phyloP scores from a whole-genome alignment of 129 eudicot genomes.

The Kitagawia praeruptora region DNA sequence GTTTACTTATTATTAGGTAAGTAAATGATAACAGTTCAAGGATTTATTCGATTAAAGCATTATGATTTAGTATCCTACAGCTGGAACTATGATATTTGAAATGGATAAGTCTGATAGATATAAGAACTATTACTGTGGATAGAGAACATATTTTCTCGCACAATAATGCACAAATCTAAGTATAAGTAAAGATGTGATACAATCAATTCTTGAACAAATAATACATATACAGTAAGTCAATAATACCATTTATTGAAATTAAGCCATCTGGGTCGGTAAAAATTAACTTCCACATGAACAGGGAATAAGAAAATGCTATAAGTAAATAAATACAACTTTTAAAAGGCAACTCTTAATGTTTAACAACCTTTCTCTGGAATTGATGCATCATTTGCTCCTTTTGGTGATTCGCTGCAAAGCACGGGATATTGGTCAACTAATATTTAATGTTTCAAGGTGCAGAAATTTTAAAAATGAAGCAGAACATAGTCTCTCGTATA shows the following conservation, averaged over 20 bases:
- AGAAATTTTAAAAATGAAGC: not conserved
- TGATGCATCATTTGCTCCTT: conserved; percentile 98
- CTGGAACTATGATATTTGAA: not conserved
- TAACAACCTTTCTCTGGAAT: conserved; percentile 90
- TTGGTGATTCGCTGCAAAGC: conserved; percentile 89
- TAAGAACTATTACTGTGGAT: not conserved
- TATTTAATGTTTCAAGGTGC: not conserved
- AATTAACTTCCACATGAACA: not conserved
- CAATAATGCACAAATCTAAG: not conserved
- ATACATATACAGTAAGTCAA: not conserved
- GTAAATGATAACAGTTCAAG: not conserved
- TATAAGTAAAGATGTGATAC: not conserved
- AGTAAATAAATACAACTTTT: not conserved
- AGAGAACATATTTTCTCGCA: not conserved
- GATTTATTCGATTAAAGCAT: too few relatives aligned
- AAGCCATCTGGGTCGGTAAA: not conserved
- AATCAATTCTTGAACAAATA: not conserved
- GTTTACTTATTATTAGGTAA: not conserved
- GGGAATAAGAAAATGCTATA: not conserved
- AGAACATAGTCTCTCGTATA: not conserved
- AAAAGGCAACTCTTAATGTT: not conserved
- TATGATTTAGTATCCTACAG: not conserved
- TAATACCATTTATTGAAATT: not conserved
- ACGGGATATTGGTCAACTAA: not conserved
- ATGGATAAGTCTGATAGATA: not conserved